Conservation (phyloP, 257 asterid genomes). For the Fraxinus pennsylvanica region DNA sequence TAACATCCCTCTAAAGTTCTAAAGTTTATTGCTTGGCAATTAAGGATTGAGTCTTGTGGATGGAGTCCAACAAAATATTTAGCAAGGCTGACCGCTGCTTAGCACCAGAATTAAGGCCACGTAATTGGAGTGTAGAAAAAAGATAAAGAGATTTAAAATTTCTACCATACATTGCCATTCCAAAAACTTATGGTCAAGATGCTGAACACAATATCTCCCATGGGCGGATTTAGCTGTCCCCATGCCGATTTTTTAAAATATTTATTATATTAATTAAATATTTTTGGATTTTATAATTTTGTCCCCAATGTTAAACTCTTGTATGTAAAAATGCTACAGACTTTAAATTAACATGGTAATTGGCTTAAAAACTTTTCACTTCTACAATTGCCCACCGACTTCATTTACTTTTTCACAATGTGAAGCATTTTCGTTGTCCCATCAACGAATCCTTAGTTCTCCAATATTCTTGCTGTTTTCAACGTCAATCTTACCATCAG, state of each 20-base stretch:
- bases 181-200: conserved; percentile 7
- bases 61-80: conserved; percentile 6
- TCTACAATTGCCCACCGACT: not conserved
- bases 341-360: not conserved
- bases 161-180: conserved; percentile 14
- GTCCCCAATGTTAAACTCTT: not conserved
- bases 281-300: not conserved
- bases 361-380: not conserved
- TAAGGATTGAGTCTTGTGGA: conserved; percentile 15
- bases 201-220: conserved; percentile 7
- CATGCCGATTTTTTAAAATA: too few species aligned
- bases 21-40: conserved; percentile 14
- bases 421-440: not conserved
- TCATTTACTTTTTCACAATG: not conserved
- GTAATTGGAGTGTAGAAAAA: conserved; percentile 17
- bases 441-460: not conserved
- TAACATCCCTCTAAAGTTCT: conserved; percentile 6
- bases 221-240: not conserved
- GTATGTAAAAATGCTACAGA: not conserved
- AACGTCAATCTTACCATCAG: not conserved
- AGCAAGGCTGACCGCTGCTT: not conserved
- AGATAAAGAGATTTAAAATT: conserved; percentile 7
- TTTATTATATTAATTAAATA: too few species aligned
- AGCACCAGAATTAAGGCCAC: conserved; percentile 14
- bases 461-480: not conserved